Percentiles rank a stretch among this genome's conserved stretches.
Conservation (phyloP, 768 basidiomycete genomes). For the Galerina marginata region DNA sequence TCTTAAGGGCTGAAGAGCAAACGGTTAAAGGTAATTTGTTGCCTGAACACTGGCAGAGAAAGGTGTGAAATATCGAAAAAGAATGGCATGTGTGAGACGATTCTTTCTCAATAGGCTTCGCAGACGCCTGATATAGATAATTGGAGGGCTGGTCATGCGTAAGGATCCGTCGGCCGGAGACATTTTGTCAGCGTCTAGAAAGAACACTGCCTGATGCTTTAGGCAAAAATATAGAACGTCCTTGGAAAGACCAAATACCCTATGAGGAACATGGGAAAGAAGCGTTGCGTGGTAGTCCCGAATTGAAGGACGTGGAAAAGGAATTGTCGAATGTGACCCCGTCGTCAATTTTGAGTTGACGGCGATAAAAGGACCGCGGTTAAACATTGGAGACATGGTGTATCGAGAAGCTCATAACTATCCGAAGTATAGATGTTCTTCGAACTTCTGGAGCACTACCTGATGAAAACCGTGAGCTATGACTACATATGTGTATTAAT, state of each 20-base stretch:
- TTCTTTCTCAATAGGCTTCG: slow-evolving; percentile 7
- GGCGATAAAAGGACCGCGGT: slow-evolving; percentile 17
- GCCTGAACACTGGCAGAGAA: not conserved
- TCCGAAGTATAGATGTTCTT: slow-evolving; percentile 2
- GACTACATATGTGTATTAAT: not conserved
- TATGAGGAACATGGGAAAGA: slow-evolving; percentile 4
- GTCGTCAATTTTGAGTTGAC: slow-evolving; percentile 11
- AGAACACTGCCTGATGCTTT: too few relatives aligned
- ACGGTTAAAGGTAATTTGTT: slow-evolving; percentile 3
- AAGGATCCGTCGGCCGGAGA: not conserved
- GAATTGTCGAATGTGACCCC: not conserved
- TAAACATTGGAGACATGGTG: slow-evolving; percentile 1
- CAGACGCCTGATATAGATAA: slow-evolving; percentile 3
- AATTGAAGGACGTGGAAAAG: slow-evolving; percentile 14
- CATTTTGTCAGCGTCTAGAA: too few relatives aligned
- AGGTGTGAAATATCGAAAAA: not conserved
- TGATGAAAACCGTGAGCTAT: not conserved
- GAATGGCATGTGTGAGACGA: slow-evolving; percentile 10
- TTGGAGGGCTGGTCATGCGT: not conserved
- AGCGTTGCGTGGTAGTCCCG: slow-evolving; percentile 11
- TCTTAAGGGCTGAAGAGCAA: not conserved
- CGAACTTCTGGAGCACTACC: not conserved
- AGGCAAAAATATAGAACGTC: too few relatives aligned
- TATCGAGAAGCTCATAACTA: slow-evolving; percentile 9
- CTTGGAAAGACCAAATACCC: not conserved